phyloP scores from a whole-genome alignment of 495 filamentous ascomycete species.

The Penicillium arizonense region DNA sequence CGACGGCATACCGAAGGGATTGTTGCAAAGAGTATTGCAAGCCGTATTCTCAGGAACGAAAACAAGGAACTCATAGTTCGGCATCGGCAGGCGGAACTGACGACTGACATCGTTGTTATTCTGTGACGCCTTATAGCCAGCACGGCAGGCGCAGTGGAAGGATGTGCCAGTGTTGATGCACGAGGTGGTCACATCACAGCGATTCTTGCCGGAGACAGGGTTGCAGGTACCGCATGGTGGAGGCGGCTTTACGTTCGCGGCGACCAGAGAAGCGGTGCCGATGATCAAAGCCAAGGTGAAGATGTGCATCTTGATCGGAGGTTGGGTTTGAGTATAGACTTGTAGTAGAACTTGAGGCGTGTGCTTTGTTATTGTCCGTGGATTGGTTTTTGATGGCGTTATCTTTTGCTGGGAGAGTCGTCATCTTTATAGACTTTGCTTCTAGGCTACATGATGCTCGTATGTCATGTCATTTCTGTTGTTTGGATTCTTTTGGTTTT shows the following conservation, averaged over 20 bases:
- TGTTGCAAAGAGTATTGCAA: slow-evolving; percentile 40
- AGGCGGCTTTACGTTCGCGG: slow-evolving; percentile 18
- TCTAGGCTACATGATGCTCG: neutral
- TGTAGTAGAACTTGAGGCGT: slow-evolving; percentile 3
- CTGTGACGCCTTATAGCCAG: slow-evolving; percentile 60
- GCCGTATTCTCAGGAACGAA: slow-evolving; percentile 38
- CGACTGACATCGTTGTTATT: slow-evolving; percentile 29
- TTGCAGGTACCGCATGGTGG: slow-evolving; percentile 42
- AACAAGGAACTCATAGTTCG: slow-evolving; percentile 42
- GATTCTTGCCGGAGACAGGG: slow-evolving; percentile 40
- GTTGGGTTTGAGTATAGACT: slow-evolving; percentile 10
- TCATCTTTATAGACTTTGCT: slow-evolving; percentile 15
- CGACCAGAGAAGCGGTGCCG: slow-evolving; percentile 19
- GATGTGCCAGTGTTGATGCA: slow-evolving; percentile 62
- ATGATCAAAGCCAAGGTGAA: slow-evolving; percentile 23
- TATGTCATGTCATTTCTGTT: neutral
- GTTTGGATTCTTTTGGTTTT: too few species aligned
- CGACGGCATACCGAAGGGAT: slow-evolving; percentile 27
- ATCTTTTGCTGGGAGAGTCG: slow-evolving; percentile 2
- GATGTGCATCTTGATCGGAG: slow-evolving; percentile 25
- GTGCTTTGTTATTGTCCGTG: neutral
- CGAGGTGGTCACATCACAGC: slow-evolving; percentile 42
- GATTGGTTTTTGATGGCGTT: slow-evolving; percentile 5
- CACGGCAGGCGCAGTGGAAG: slow-evolving; percentile 74
- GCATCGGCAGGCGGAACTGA: slow-evolving; percentile 42